Percentiles rank a stretch among this genome's conserved stretches.
Conservation (phyloP, 2,329 filamentous ascomycete species). For the Shiraia bambusicola region DNA sequence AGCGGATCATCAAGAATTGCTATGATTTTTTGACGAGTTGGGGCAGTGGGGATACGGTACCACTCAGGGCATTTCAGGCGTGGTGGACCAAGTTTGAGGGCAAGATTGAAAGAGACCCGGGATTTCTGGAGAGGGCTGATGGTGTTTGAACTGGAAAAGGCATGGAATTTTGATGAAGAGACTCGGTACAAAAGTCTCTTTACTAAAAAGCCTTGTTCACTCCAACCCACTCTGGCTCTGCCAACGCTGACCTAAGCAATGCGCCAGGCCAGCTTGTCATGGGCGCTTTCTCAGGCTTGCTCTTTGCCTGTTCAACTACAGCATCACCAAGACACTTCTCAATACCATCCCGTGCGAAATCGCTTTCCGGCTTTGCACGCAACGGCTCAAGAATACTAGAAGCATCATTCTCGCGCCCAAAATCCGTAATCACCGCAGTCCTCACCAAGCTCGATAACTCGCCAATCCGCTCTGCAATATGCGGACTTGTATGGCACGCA, state of each 20-base stretch:
- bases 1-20: conserved; percentile 92
- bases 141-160: conserved; percentile 41
- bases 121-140: conserved; percentile 77
- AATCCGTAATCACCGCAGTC: conserved; percentile 45
- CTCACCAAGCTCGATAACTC: conserved; percentile 43
- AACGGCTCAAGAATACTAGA: conserved; percentile 21
- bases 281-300: conserved; percentile 45
- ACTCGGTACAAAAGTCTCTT: not conserved
- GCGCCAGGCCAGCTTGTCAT: conserved; percentile 40
- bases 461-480: conserved; percentile 49
- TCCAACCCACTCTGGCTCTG: conserved; percentile 32
- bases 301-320: conserved; percentile 45
- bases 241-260: conserved; percentile 27
- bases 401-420: conserved; percentile 29
- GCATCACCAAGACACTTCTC: conserved; percentile 50
- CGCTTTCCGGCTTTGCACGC: conserved; percentile 25
- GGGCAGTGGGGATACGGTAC: conserved; percentile 78
- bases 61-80: conserved; percentile 91
- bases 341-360: conserved; percentile 41
- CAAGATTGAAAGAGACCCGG: conserved; percentile 79
- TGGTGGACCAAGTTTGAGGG: conserved; percentile 98
- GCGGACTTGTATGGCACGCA: conserved; percentile 48
- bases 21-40: conserved; percentile 96
- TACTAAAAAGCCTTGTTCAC: conserved; percentile 35
- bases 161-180: not conserved